Conservation (phyloP, 805 yeast genomes). For the Yamadazyma endophytica region DNA sequence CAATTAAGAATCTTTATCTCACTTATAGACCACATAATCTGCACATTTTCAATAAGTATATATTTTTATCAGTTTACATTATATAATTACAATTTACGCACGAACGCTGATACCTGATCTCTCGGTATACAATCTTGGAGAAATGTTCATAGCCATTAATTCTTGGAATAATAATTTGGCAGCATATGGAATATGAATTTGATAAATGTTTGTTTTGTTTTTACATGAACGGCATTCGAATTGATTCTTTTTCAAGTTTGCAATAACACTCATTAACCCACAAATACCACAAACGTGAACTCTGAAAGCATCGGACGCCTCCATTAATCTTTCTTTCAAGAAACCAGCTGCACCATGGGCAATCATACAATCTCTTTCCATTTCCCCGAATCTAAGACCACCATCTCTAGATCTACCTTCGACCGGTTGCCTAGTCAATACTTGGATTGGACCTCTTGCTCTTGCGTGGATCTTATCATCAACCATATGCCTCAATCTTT, state of each 20-base stretch:
- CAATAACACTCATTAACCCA: constrained; percentile 97
- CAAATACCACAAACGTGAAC: constrained; percentile 98
- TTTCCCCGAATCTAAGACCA: constrained; percentile 98
- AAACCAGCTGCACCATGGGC: constrained; percentile 99
- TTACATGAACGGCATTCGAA: constrained; percentile 98
- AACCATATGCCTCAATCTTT: constrained; percentile 98
- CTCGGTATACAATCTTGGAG: constrained; percentile 96
- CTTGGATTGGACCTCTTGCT: constrained; percentile 98
- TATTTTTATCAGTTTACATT: constrained; percentile 1
- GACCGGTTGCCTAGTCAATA: constrained; percentile 95
- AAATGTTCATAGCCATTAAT: constrained; percentile 98
- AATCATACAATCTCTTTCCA: constrained; percentile 99
- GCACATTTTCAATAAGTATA: too few relatives aligned
- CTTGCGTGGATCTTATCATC: constrained; percentile 99
- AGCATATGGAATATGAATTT: constrained; percentile 96
- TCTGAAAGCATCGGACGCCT: constrained; percentile 97
- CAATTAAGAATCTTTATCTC: too few relatives aligned
- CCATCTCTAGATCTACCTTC: constrained; percentile 99
- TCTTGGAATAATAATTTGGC: constrained; percentile 98
- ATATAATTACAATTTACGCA: constrained; percentile 4
- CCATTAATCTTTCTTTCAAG: constrained; percentile 96
- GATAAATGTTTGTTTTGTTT: constrained; percentile 96
- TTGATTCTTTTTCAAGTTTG: constrained; percentile 95
- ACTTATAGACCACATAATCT: too few relatives aligned
- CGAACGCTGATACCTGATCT: constrained; percentile 57